phyloP scores from a whole-genome alignment of 495 filamentous ascomycete genomes.

The Wilcoxina mikolae region DNA sequence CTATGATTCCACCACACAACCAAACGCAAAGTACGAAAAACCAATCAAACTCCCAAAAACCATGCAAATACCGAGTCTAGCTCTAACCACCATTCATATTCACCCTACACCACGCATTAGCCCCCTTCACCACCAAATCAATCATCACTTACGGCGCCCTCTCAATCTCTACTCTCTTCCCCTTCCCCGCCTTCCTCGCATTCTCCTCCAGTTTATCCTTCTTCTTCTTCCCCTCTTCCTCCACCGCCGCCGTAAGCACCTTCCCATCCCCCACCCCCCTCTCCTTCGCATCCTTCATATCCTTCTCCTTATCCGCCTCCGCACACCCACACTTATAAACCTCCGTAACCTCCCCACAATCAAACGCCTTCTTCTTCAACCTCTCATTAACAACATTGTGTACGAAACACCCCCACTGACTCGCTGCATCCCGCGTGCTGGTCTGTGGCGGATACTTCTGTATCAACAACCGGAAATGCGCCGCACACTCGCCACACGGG shows the following conservation, averaged over 20 bases:
- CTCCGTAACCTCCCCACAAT: slow-evolving; percentile 78
- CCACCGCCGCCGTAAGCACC: background rate
- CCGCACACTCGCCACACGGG: slow-evolving; percentile 87
- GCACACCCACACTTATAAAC: slow-evolving; percentile 94
- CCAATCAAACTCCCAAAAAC: background rate
- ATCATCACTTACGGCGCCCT: slow-evolving; percentile 15
- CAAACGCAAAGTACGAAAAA: background rate
- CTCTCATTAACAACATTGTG: slow-evolving; percentile 91
- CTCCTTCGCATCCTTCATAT: slow-evolving; percentile 6
- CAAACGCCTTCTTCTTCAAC: slow-evolving; percentile 65
- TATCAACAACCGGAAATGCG: slow-evolving; percentile 74
- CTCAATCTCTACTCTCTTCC: slow-evolving; percentile 14
- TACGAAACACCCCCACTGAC: slow-evolving; percentile 84
- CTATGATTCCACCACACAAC: too few species aligned
- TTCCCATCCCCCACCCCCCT: background rate
- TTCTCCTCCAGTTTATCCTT: slow-evolving; percentile 1
- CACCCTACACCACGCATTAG: background rate
- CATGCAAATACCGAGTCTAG: background rate
- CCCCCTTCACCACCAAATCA: background rate
- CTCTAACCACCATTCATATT: slow-evolving; percentile 6
- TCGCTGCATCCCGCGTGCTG: slow-evolving; percentile 63
- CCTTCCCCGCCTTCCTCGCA: background rate
- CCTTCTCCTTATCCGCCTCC: slow-evolving; percentile 44
- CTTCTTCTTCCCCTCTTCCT: background rate
- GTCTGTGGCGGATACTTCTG: slow-evolving; percentile 82